These are phyloP conservation scores for Penicillium occitanis DNA, from an alignment of 2,329 filamentous ascomycete species.

Conservation along the genomic window DNA sequence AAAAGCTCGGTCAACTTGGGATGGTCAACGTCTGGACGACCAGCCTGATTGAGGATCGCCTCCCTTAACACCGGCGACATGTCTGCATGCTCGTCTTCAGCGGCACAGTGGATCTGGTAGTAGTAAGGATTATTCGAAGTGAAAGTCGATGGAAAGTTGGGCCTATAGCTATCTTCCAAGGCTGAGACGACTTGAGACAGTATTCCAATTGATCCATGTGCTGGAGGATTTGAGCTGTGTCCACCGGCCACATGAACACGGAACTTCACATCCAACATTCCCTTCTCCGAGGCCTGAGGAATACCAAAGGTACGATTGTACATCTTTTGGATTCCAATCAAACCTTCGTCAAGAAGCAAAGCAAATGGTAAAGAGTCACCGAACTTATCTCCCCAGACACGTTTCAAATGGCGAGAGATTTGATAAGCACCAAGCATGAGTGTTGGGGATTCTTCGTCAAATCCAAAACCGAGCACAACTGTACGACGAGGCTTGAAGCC, in stretches of 20 bases:
- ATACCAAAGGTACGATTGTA: slow-evolving; percentile 52
- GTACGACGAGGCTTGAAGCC: slow-evolving; percentile 57
- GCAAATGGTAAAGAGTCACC: slow-evolving; percentile 43
- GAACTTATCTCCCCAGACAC: slow-evolving; percentile 57
- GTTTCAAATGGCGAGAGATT: slow-evolving; percentile 51
- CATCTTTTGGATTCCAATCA: slow-evolving; percentile 54
- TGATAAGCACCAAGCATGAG: slow-evolving; percentile 55
- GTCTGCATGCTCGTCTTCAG: slow-evolving; percentile 53
- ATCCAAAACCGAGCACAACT: slow-evolving; percentile 62
- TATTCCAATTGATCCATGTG: slow-evolving; percentile 69
- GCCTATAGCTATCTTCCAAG: slow-evolving; percentile 60
- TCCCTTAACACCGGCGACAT: slow-evolving; percentile 44
- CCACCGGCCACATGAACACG: slow-evolving; percentile 59
- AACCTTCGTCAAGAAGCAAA: slow-evolving; percentile 63
- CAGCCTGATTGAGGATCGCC: background rate
- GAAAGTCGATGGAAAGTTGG: slow-evolving; percentile 40
- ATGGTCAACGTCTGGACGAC: background rate
- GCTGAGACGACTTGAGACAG: slow-evolving; percentile 62
- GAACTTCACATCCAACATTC: slow-evolving; percentile 59
- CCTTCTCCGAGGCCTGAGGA: slow-evolving; percentile 64
- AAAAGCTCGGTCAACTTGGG: background rate
- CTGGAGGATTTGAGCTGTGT: slow-evolving; percentile 59
- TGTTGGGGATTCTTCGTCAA: slow-evolving; percentile 64
- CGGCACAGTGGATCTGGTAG: slow-evolving; percentile 57
- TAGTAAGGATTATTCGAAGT: slow-evolving; percentile 56